Base-by-base conservation (phyloP, 2,329 filamentous ascomycete species). In the Diaporthe sp. region DNA sequence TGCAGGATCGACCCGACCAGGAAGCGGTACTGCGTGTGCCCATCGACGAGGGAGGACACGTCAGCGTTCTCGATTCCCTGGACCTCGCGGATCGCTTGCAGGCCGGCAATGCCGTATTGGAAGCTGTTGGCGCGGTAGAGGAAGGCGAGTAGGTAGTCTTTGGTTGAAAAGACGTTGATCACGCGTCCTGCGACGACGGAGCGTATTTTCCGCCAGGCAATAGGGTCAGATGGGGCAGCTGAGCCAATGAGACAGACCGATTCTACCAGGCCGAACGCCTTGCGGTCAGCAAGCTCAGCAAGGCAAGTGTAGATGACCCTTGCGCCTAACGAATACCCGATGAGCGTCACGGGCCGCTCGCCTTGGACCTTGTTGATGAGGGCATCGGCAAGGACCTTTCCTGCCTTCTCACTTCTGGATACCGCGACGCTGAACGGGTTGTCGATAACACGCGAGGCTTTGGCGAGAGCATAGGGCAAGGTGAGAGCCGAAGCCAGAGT, bases 131-230 rank as follows among this genome's bases (percentile, higher is more conserved):
- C 93, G 63, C 96, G 92, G 82, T 98, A 98, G 25, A 98, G 86
- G 81, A 98, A 96, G 1, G 92, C 95, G 1, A 98, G 90, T 39
- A 98, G 91, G 79, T 95, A 94, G 83, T 98, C 96, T 75, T 97
- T 96, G 69, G 92, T 91, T 2, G 94, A 96, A 83, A 93, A 98
- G 12, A 96, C 94, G 79, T 98, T 98, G 78, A 97, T 92, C 9
- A 98, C 88, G 73, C 93, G 90, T 4, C 95, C 95, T 1, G 92
- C 91, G 0, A 97, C 95, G 0, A 96, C 94, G 51, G 90, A 91
- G 32, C 94, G 91, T 77, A 97, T 91, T 47, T 90, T 87, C 53
- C 92, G 89, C 96, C 96, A 98, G 77, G 94, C 91, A 1, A 88
- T 87, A 0, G 89, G 84, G 63, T 93, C 90, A 0, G 93, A 94